Base-by-base conservation (phyloP, 2,329 filamentous ascomycete species). In the Monilinia vaccinii-corymbosi region DNA sequence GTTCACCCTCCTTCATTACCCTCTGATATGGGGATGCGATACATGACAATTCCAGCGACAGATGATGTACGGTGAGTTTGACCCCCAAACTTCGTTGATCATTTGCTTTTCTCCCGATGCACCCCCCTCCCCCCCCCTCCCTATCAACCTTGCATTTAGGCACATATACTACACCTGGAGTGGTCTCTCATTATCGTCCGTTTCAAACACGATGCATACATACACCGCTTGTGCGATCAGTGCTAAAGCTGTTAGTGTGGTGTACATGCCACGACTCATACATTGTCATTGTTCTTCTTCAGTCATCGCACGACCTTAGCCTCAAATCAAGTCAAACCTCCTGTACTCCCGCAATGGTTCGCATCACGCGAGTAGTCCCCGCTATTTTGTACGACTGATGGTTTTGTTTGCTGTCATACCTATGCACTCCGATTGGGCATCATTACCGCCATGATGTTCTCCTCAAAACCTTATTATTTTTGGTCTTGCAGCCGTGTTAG, bases 1-100 rank as follows among this genome's bases (percentile, higher is more conserved):
- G 49, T 62, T 49, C 65, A 69, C 61, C 64, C 61, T 51, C 65
- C 64, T 38, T 62, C 68, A 50, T 52, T 65, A 50, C 66, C 63
- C 63, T 68, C 70, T 64, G 70, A 70, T 57, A 72, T 73, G 70
- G 71, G 71, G 53, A 62, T 72, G 60, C 66, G 70, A 61, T 73
- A 71, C 63, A 68, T 72, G 66, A 68, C 63, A 55, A 56, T 70
- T 59, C 64, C 67, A 48, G 57, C 68, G 21, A 61, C 70, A 67
- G 70, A 73, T 69, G 70, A 72, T 72, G 68, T 69, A 61, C 68
- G 70, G 71, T 73, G 61, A 69, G 71, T 70, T 70, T 44, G 36
- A 51, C 51, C 38, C 34, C 38, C 49, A 45, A 59, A 47, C 49
- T 55, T 53, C 36, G 68, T 71, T 70, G 68, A 67, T 64, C 56